These are phyloP conservation scores for Solanum gracilifrons DNA, from an alignment of 257 asterid species.

Conservation along the genomic window DNA sequence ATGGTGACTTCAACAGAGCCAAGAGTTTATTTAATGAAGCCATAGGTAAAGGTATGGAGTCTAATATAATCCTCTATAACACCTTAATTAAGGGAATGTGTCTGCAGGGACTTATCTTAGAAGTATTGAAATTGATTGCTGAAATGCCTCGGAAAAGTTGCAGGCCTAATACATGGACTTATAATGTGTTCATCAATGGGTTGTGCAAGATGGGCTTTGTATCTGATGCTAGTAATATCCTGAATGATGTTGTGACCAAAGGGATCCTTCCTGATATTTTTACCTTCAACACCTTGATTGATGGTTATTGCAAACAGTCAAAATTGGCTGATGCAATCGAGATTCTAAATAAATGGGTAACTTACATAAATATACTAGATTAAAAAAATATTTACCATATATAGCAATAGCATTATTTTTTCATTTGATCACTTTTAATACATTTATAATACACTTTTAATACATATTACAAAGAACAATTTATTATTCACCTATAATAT, in stretches of 20 bases:
- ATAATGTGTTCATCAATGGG: slow-evolving; percentile 67
- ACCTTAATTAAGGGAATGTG: slow-evolving; percentile 68
- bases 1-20: slow-evolving; percentile 67
- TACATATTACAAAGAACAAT: too few species aligned
- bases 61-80: slow-evolving; percentile 47
- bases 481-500: too few species aligned
- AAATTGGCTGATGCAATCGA: slow-evolving; percentile 47
- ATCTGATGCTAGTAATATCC: slow-evolving; percentile 45
- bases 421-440: too few species aligned
- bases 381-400: too few species aligned
- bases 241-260: slow-evolving; percentile 53
- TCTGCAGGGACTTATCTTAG: slow-evolving; percentile 48
- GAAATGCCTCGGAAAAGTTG: slow-evolving; percentile 68
- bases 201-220: slow-evolving; percentile 82
- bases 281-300: slow-evolving; percentile 82
- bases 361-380: too few species aligned
- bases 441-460: too few species aligned
- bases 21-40: slow-evolving; percentile 45
- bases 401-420: too few species aligned
- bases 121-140: slow-evolving; percentile 61
- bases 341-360: slow-evolving; percentile 24
- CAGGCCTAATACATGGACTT: slow-evolving; percentile 67
- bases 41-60: slow-evolving; percentile 37
- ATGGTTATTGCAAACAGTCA: slow-evolving; percentile 74
- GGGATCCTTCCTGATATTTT: slow-evolving; percentile 76